Conservation (phyloP, 2,329 filamentous ascomycete species). For the Akanthomyces muscarius region DNA sequence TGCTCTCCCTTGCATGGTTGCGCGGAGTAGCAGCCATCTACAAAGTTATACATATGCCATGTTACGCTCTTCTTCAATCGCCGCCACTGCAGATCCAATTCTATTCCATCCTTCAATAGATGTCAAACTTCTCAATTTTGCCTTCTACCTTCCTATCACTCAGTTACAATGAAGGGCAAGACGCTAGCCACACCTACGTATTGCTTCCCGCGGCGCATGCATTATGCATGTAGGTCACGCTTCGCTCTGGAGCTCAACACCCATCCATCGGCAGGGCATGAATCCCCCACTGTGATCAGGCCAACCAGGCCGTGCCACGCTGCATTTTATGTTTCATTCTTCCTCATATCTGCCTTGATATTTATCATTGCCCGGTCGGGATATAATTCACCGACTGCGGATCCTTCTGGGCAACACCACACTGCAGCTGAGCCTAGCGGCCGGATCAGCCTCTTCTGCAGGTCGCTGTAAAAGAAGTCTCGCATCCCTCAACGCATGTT, state of each 20-base stretch:
- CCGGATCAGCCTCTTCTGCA: constrained; percentile 5
- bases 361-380: background rate
- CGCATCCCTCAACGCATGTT: background rate
- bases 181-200: background rate
- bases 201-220: constrained; percentile 1
- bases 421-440: background rate
- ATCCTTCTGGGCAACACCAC: background rate
- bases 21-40: background rate
- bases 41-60: no score
- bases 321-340: background rate
- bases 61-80: background rate
- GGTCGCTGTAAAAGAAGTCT: background rate
- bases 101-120: background rate
- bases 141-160: background rate
- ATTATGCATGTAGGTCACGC: constrained; percentile 17
- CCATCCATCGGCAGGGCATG: background rate
- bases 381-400: background rate
- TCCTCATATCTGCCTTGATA: background rate
- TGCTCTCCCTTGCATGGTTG: background rate
- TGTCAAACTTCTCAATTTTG: background rate
- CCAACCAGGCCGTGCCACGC: constrained; percentile 15
- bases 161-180: background rate
- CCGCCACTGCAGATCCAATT: background rate
- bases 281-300: constrained; percentile 4
- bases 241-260: background rate